Evolutionary conservation across 2,329 filamentous ascomycete genomes (phyloP).

Genomic region (Verticillium tricorpus): DNA sequence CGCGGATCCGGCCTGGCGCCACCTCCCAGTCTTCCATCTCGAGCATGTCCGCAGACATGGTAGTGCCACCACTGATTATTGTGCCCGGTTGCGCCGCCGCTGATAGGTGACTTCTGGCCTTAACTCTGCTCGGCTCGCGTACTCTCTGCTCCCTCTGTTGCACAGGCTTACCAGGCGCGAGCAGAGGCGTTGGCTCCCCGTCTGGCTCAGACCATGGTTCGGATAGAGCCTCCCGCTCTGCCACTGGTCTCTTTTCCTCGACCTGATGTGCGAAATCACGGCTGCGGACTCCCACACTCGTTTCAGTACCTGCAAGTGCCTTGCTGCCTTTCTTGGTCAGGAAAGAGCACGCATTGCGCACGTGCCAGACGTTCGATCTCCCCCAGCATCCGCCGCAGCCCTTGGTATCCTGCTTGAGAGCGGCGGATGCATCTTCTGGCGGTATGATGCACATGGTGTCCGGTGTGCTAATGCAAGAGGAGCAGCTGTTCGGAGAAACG

Average conservation of each 20-base stretch:
- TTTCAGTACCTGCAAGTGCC: too few relatives aligned
- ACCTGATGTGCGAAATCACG: too few relatives aligned
- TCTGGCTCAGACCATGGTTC: not conserved
- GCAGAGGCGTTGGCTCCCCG: not conserved
- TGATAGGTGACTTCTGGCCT: too few relatives aligned
- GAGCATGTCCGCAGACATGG: constrained; percentile 6
- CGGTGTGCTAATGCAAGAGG: not conserved
- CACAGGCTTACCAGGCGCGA: too few relatives aligned
- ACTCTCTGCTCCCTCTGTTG: too few relatives aligned
- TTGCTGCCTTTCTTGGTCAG: not conserved
- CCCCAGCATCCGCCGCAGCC: not conserved
- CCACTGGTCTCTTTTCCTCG: not conserved
- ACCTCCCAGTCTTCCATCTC: constrained; percentile 41
- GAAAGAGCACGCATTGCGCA: not conserved
- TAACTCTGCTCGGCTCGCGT: too few relatives aligned
- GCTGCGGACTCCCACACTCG: too few relatives aligned
- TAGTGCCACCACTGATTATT: not conserved
- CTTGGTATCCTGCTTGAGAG: not conserved
- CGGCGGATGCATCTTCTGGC: not conserved
- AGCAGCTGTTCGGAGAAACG: not conserved
- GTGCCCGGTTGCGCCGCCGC: not conserved
- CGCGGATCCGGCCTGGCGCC: constrained; percentile 34
- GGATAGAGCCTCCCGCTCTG: not conserved
- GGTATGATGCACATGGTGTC: not conserved
- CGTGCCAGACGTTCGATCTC: not conserved